phyloP scores from a whole-genome alignment of 352 stramenopile genomes.

The Globisporangium heterothallicum region DNA sequence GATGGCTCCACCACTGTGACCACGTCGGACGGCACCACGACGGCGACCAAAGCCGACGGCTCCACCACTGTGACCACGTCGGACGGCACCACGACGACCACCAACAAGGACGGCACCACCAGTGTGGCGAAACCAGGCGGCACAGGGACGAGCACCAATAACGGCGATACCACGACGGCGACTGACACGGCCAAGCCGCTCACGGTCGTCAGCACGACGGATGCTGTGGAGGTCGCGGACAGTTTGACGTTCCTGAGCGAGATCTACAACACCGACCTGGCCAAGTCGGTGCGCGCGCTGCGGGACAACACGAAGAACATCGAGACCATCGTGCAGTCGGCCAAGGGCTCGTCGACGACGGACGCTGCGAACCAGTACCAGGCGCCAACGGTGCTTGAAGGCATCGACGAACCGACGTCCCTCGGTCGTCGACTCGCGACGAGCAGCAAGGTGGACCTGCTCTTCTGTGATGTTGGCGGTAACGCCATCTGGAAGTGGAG shows the following conservation, averaged over 20 bases:
- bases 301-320: slow-evolving; percentile 44
- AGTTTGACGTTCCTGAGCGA: slow-evolving; percentile 35
- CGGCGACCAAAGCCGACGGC: neutral
- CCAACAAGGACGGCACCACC: slow-evolving; percentile 7
- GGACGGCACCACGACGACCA: slow-evolving; percentile 1
- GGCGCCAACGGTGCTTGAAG: slow-evolving; percentile 40
- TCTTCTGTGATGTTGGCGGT: slow-evolving; percentile 68
- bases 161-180: slow-evolving; percentile 8
- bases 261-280: slow-evolving; percentile 49
- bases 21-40: slow-evolving; percentile 6
- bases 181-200: slow-evolving; percentile 9
- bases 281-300: slow-evolving; percentile 39
- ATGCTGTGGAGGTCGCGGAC: slow-evolving; percentile 22
- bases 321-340: slow-evolving; percentile 55
- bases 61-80: slow-evolving; percentile 2
- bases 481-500: slow-evolving; percentile 78
- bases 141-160: slow-evolving; percentile 5
- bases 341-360: slow-evolving; percentile 20
- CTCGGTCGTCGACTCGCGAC: slow-evolving; percentile 29
- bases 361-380: slow-evolving; percentile 31
- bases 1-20: slow-evolving; percentile 6
- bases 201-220: slow-evolving; percentile 11
- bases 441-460: slow-evolving; percentile 32
- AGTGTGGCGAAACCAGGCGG: neutral
- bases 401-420: slow-evolving; percentile 20